These are phyloP conservation scores for Tulasnella sp. DNA, from an alignment of 768 basidiomycete species.

Conservation along the genomic window DNA sequence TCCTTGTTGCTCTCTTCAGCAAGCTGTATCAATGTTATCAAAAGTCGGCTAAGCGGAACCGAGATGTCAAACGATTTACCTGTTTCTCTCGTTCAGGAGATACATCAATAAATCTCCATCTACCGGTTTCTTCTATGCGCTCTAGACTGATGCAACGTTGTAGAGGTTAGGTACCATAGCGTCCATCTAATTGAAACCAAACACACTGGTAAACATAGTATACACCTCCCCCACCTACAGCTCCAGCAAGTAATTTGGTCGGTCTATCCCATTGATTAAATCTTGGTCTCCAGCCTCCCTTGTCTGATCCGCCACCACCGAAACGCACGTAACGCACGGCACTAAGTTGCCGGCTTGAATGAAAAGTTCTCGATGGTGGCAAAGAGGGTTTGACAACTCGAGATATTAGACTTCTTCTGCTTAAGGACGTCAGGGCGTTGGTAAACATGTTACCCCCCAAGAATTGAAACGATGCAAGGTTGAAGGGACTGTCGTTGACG, in stretches of 20 bases:
- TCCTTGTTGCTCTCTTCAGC: conserved; percentile 31
- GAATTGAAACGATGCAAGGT: too few relatives aligned
- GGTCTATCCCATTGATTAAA: conserved; percentile 9
- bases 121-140: conserved; percentile 70
- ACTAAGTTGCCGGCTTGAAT: too few relatives aligned
- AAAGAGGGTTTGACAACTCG: too few relatives aligned
- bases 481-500: too few relatives aligned
- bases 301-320: too few relatives aligned
- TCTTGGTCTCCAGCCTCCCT: too few relatives aligned
- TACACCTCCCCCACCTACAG: background rate
- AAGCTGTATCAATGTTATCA: conserved; percentile 26
- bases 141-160: conserved; percentile 45
- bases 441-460: too few relatives aligned
- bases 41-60: background rate
- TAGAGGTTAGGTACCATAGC: background rate
- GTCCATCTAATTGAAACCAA: background rate
- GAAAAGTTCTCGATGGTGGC: too few relatives aligned
- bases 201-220: conserved; percentile 14
- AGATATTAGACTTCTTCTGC: too few relatives aligned
- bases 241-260: conserved; percentile 5
- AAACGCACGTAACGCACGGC: too few relatives aligned
- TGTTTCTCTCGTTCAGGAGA: conserved; percentile 42
- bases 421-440: too few relatives aligned
- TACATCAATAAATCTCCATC: conserved; percentile 81
- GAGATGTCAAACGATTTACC: conserved; percentile 27